Conservation (phyloP, 441 rosid species). For the Pelargonium hybrid region DNA sequence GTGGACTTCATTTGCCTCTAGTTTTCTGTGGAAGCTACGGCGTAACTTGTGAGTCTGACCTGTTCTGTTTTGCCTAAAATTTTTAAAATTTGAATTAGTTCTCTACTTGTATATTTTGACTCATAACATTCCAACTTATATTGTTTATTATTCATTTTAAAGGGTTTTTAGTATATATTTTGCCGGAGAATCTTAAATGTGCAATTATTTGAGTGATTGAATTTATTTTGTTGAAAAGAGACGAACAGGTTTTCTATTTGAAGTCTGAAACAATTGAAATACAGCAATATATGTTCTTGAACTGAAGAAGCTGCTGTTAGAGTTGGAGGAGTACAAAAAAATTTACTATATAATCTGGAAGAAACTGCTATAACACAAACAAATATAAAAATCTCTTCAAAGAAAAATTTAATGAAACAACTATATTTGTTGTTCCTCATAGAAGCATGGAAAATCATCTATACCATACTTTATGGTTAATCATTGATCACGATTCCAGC, state of each 20-base stretch:
- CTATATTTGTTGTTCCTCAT: constrained; percentile 21
- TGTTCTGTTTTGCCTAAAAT: not conserved
- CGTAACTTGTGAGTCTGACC: not conserved
- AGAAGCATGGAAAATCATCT: constrained; percentile 19
- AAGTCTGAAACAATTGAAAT: not conserved
- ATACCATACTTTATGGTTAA: constrained; percentile 11
- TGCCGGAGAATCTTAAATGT: not conserved
- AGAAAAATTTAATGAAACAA: constrained; percentile 17
- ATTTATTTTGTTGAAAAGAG: not conserved
- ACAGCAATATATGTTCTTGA: not conserved
- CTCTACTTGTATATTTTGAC: not conserved
- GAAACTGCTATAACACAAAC: constrained; percentile 20
- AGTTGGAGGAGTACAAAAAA: not conserved
- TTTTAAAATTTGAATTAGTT: not conserved
- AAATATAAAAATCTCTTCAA: constrained; percentile 17
- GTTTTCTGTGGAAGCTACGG: not conserved
- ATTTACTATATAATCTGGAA: not conserved
- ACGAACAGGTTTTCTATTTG: not conserved
- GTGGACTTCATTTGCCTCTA: not conserved
- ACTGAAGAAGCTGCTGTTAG: not conserved
- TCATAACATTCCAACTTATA: not conserved
- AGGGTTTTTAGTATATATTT: not conserved
- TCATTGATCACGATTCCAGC: constrained; percentile 21
- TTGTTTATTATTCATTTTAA: not conserved
- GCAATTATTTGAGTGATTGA: not conserved